These are phyloP conservation scores for Euphorbia peplus DNA, from an alignment of 345 rosid genomes.

Conservation along the genomic window DNA sequence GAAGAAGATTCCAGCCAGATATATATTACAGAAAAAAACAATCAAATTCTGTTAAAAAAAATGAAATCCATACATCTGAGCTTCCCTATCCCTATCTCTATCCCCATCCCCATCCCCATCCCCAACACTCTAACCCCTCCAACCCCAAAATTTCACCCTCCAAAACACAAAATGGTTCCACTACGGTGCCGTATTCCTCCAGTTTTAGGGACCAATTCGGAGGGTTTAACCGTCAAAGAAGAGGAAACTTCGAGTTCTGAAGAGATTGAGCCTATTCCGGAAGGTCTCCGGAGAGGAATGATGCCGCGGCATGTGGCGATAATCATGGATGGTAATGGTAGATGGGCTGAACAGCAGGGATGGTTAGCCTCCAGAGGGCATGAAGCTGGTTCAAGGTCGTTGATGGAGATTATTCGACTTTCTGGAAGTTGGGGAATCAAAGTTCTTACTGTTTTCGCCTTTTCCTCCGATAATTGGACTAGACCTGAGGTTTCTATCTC, in stretches of 20 bases:
- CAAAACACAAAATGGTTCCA: neutral
- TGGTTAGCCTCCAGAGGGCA: slow-evolving; percentile 53
- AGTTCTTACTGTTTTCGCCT: slow-evolving; percentile 81
- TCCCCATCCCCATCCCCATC: too few species aligned
- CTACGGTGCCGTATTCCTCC: neutral
- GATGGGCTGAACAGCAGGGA: slow-evolving; percentile 71
- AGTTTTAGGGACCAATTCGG: neutral
- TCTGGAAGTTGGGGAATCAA: slow-evolving; percentile 60
- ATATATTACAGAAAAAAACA: too few species aligned
- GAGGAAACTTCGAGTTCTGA: too few species aligned
- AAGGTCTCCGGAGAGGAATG: slow-evolving; percentile 39
- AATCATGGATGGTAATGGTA: slow-evolving; percentile 78
- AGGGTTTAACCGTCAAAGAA: slow-evolving; percentile 11
- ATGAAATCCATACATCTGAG: slow-evolving; percentile 10
- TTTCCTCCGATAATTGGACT: slow-evolving; percentile 70
- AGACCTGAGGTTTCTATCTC: slow-evolving; percentile 53
- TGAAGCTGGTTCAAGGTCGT: slow-evolving; percentile 57
- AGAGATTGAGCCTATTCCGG: slow-evolving; percentile 38
- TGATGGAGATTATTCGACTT: slow-evolving; percentile 49
- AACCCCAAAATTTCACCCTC: neutral
- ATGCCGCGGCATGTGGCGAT: slow-evolving; percentile 82
- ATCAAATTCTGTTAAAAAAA: too few species aligned
- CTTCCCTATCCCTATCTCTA: neutral
- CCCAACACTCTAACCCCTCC: neutral
- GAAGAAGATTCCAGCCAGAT: too few species aligned